phyloP scores from a whole-genome alignment of 345 rosid genomes.

The Brassica incana region DNA sequence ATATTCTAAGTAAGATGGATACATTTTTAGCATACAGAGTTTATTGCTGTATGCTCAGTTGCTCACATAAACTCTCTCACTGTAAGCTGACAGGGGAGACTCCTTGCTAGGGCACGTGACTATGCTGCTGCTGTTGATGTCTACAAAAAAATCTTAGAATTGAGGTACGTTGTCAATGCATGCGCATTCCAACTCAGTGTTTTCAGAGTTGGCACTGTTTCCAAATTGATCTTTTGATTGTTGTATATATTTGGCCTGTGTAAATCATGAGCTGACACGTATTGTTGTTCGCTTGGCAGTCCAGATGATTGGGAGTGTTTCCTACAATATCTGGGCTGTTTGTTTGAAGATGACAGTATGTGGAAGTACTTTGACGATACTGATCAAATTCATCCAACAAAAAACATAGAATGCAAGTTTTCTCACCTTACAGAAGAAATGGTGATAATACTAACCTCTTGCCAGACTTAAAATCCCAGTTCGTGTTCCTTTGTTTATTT shows the following conservation, averaged over 20 bases:
- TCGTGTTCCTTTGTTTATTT: slow-evolving; percentile 1
- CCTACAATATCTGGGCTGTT: slow-evolving; percentile 84
- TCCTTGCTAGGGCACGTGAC: slow-evolving; percentile 58
- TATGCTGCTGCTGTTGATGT: slow-evolving; percentile 59
- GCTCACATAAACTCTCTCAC: slow-evolving; percentile 44
- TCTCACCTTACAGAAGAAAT: slow-evolving; percentile 69
- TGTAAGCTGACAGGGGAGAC: slow-evolving; percentile 97
- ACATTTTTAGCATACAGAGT: background rate
- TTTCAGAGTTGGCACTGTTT: slow-evolving; percentile 8
- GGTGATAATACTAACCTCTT: slow-evolving; percentile 50
- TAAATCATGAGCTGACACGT: slow-evolving; percentile 36
- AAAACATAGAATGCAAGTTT: slow-evolving; percentile 55
- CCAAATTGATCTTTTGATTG: background rate
- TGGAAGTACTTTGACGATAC: slow-evolving; percentile 46
- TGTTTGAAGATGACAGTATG: slow-evolving; percentile 82
- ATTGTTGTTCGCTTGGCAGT: slow-evolving; percentile 54
- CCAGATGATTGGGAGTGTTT: slow-evolving; percentile 99
- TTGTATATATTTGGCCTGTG: slow-evolving; percentile 4
- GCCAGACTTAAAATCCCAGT: slow-evolving; percentile 15
- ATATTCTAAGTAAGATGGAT: background rate
- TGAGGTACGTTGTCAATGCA: slow-evolving; percentile 56
- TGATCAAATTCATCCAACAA: slow-evolving; percentile 51
- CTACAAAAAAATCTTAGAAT: slow-evolving; percentile 71
- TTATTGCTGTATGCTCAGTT: slow-evolving; percentile 5
- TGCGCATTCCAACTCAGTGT: background rate